These are phyloP conservation scores for Xylaria arbuscula DNA, from an alignment of 2,329 filamentous ascomycete species.

Conservation along the genomic window DNA sequence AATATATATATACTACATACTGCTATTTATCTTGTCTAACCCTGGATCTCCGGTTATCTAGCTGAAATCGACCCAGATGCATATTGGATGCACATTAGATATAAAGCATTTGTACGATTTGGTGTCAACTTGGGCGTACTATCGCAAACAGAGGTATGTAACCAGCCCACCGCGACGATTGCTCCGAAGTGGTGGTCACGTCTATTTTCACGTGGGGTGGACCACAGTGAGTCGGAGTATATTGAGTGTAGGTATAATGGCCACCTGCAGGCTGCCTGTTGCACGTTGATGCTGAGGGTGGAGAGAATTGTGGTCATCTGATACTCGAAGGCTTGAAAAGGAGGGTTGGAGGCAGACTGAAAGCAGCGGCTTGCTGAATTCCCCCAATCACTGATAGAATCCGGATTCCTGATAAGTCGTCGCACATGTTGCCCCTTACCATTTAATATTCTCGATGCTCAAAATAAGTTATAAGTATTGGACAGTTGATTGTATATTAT, in stretches of 20 bases:
- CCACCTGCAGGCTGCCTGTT: conserved; percentile 3
- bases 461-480: too few species aligned
- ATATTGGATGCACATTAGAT: background rate
- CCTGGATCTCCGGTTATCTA: background rate
- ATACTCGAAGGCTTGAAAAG: conserved; percentile 13
- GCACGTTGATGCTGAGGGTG: conserved; percentile 7
- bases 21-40: background rate
- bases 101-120: background rate
- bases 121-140: background rate
- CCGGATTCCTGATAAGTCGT: background rate
- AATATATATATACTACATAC: conserved; percentile 13
- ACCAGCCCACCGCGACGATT: background rate
- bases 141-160: background rate
- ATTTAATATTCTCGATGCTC: background rate
- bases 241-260: conserved; percentile 2
- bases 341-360: conserved; percentile 15
- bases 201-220: conserved; percentile 2
- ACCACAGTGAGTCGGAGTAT: background rate
- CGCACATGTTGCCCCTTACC: conserved; percentile 13
- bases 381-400: background rate
- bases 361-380: conserved; percentile 11
- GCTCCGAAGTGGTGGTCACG: background rate
- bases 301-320: conserved; percentile 28
- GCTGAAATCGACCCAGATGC: background rate
- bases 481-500: too few species aligned